Base-by-base conservation (phyloP, 2,329 filamentous ascomycete species). In the Diatrype stigma region DNA sequence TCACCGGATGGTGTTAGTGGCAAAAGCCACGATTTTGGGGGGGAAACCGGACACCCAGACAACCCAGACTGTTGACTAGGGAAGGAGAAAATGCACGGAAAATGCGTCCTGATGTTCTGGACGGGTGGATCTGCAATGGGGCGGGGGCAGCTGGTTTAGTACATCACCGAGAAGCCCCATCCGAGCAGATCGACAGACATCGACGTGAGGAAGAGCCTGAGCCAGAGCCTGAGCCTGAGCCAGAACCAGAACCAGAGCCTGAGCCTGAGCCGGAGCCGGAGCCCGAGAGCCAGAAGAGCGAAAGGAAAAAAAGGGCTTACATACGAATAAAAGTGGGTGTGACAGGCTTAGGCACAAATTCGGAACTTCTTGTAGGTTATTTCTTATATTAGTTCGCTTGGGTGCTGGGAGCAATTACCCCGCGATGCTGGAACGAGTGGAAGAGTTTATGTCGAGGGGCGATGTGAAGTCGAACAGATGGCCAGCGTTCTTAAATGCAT, bases 1-100 rank as follows among this genome's bases (percentile, higher is more conserved):
- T 63, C 61, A 63, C 56, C 60, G 56, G 61, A 61, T 53, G 59
- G 59, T 60, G 52, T 61, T 63, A 63, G 61, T 63, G 61, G 61
- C 61, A 49, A 63, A 61, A 62, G 61, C 60, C 61, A 62, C 61
- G 54, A 50, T 54, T 52, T 58, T 44, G 6, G 22, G 51, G 59
- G 50, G 54, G 48, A 52, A 45, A 51, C 12, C 34, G 14, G 14
- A 58, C 58, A 30, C 26, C 26, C 26, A 59, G 61, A 63, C 61
- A 56, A 30, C 26, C 26, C 26, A 59, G 61, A 63, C 61, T 63
- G 57, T 58, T 56, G 54, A 60, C 58, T 61, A 62, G 56, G 48
- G 52, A 58, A 57, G 40, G 16, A 14, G 14, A 44, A 11, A 42
- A 5, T n/a, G n/a, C 6, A 42, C n/a, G 38, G 19, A 12, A 6